phyloP scores from a whole-genome alignment of 139 green algal genomes.

The Dunaliella sp. region DNA sequence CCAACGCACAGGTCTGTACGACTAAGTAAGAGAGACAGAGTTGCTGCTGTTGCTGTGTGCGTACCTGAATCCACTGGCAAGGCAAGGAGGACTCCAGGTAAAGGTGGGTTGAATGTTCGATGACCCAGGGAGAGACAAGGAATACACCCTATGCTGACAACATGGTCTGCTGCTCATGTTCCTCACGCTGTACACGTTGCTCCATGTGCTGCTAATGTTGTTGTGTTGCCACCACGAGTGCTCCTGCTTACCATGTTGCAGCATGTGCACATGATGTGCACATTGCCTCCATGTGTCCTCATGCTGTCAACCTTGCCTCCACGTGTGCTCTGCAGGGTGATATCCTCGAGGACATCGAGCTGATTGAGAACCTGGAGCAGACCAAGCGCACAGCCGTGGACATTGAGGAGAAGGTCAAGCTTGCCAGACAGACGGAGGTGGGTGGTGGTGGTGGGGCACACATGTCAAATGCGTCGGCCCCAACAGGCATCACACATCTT shows the following conservation, averaged over 20 bases:
- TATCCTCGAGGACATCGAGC: slow-evolving; percentile 89
- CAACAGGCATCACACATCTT: too few relatives aligned
- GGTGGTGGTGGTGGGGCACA: too few relatives aligned
- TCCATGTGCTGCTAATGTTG: background rate
- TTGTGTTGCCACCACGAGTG: background rate
- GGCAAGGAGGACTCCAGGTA: too few relatives aligned
- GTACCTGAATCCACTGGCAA: too few relatives aligned
- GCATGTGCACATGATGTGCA: too few relatives aligned
- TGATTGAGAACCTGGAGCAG: slow-evolving; percentile 90
- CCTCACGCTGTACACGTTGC: background rate
- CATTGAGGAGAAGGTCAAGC: slow-evolving; percentile 80
- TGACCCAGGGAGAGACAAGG: background rate
- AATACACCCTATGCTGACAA: background rate
- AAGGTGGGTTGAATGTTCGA: too few relatives aligned
- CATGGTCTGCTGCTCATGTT: background rate
- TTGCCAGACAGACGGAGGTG: slow-evolving; percentile 55
- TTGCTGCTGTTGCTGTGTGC: too few relatives aligned
- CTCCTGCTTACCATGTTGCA: too few relatives aligned
- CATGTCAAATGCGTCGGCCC: too few relatives aligned
- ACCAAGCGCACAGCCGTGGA: slow-evolving; percentile 85
- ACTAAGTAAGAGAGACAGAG: too few relatives aligned
- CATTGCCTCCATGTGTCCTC: too few relatives aligned
- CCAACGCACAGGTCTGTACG: slow-evolving; percentile 71
- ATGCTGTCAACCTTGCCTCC: background rate
- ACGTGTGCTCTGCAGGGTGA: slow-evolving; percentile 60